phyloP scores from a whole-genome alignment of 2,329 filamentous ascomycete genomes.

The Xylaria sp. region DNA sequence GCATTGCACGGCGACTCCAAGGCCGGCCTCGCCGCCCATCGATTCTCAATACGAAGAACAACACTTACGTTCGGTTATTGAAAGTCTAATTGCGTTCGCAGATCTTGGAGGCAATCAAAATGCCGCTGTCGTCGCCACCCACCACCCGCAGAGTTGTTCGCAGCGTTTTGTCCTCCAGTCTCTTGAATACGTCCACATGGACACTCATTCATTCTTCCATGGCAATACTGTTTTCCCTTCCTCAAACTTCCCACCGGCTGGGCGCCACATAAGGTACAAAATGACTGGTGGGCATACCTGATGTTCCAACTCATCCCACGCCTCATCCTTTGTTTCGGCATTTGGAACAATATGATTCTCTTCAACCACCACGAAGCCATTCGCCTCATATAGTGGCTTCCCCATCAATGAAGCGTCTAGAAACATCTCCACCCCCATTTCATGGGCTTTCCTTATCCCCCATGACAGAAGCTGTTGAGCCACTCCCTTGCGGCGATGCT shows the following conservation, averaged over 20 bases:
- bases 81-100: too few species aligned
- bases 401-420: constrained; percentile 43
- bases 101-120: too few species aligned
- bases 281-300: constrained; percentile 51
- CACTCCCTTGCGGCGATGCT: constrained; percentile 42
- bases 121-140: too few species aligned
- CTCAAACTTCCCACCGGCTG: background rate
- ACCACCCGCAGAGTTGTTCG: too few species aligned
- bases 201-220: too few species aligned
- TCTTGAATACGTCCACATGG: too few species aligned
- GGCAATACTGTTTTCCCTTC: background rate
- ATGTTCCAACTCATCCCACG: constrained; percentile 49
- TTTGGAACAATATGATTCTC: constrained; percentile 40
- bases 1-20: too few species aligned
- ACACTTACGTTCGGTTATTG: too few species aligned
- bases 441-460: constrained; percentile 43
- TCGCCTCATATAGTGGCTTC: constrained; percentile 42
- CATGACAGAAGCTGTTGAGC: constrained; percentile 43
- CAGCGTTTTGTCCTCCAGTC: too few species aligned
- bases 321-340: constrained; percentile 37
- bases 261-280: constrained; percentile 33
- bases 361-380: constrained; percentile 32
- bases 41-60: too few species aligned
- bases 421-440: constrained; percentile 42
- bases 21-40: too few species aligned